phyloP scores from a whole-genome alignment of 1,284 basidiomycete species.

The Schizophyllum commune region DNA sequence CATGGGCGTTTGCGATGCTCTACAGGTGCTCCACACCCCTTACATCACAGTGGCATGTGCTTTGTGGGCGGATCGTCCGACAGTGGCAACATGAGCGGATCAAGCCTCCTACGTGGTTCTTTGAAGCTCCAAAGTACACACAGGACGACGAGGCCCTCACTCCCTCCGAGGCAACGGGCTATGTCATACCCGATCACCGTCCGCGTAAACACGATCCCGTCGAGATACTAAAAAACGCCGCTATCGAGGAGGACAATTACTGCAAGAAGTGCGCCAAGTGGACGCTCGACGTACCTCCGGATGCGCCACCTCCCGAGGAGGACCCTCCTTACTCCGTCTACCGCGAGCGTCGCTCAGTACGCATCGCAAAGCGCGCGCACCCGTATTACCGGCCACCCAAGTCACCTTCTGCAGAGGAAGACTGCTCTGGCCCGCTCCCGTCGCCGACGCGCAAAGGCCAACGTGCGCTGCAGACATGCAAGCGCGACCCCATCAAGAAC shows the following conservation, averaged over 20 bases:
- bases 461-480: no score
- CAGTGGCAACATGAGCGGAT: neutral
- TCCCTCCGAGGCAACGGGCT: neutral
- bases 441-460: no score
- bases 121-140: neutral
- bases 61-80: no score
- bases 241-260: no score
- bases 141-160: neutral
- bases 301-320: neutral
- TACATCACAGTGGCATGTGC: no score
- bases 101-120: neutral
- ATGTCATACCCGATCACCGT: neutral
- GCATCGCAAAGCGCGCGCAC: neutral
- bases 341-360: neutral
- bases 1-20: no score
- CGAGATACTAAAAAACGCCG: no score
- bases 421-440: no score
- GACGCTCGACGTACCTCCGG: neutral
- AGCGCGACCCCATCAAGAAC: neutral
- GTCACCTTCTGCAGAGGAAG: neutral
- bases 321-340: neutral
- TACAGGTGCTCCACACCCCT: no score
- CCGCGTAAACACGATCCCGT: no score
- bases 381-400: neutral
- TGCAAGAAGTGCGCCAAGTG: neutral